phyloP scores from a whole-genome alignment of 2,329 filamentous ascomycete genomes.

The Pochonia chlamydosporia region DNA sequence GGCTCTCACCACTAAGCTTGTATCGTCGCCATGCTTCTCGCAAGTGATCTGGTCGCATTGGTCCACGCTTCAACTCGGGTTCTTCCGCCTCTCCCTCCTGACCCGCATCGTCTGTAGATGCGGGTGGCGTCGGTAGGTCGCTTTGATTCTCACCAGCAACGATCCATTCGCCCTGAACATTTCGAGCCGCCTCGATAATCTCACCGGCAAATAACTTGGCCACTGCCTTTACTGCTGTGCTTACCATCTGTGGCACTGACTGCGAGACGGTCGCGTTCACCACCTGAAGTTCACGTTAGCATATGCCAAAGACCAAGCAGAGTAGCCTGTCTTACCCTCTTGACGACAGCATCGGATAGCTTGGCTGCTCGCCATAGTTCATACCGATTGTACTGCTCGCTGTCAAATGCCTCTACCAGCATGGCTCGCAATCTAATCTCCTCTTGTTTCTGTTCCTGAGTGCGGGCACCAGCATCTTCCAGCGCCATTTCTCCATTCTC shows the following conservation, averaged over 20 bases:
- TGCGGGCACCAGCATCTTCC: slow-evolving; percentile 54
- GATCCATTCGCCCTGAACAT: slow-evolving; percentile 68
- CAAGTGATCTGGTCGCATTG: slow-evolving; percentile 68
- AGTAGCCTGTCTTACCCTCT: slow-evolving; percentile 44
- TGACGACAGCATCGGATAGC: slow-evolving; percentile 61
- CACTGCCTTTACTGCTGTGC: slow-evolving; percentile 69
- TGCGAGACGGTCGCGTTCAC: slow-evolving; percentile 78
- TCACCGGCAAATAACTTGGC: slow-evolving; percentile 74
- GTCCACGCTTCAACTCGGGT: slow-evolving; percentile 37
- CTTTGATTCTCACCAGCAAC: slow-evolving; percentile 52
- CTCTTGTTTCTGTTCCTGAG: slow-evolving; percentile 62
- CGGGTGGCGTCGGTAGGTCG: slow-evolving; percentile 40
- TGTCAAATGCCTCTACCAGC: slow-evolving; percentile 58
- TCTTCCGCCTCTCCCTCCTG: slow-evolving; percentile 24
- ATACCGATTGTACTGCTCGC: slow-evolving; percentile 63
- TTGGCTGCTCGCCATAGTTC: slow-evolving; percentile 66
- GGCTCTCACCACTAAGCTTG: slow-evolving; percentile 56
- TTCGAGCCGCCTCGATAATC: slow-evolving; percentile 65
- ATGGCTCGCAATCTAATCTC: slow-evolving; percentile 52
- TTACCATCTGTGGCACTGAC: slow-evolving; percentile 67
- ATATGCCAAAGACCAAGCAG: not conserved
- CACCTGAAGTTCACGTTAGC: slow-evolving; percentile 38
- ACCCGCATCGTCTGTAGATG: slow-evolving; percentile 24
- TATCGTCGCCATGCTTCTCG: slow-evolving; percentile 68
- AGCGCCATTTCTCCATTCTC: slow-evolving; percentile 50